Conservation (phyloP, 805 yeast genomes). For the Monosporozyma yasuniensis region DNA sequence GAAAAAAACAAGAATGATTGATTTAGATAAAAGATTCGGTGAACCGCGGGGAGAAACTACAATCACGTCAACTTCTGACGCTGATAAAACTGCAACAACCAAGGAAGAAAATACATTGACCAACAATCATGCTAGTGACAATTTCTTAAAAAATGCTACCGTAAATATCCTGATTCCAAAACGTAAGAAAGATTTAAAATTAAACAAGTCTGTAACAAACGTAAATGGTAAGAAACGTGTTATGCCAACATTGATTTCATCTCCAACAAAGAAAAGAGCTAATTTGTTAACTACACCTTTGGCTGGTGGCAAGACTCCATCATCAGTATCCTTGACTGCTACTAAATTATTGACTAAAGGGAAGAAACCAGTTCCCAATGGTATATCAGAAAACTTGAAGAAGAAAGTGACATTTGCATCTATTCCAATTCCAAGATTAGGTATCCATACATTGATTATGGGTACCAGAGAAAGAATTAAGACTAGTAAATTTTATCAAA, state of each 20-base stretch:
- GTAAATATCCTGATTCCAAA: conserved; percentile 25
- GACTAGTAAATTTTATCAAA: conserved; percentile 20
- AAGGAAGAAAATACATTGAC: not conserved
- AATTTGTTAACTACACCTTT: not conserved
- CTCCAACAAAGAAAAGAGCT: not conserved
- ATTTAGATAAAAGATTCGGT: conserved; percentile 7
- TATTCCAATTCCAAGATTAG: conserved; percentile 51
- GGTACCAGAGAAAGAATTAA: conserved; percentile 39
- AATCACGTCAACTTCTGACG: not conserved
- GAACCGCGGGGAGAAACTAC: not conserved
- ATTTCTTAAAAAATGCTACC: not conserved
- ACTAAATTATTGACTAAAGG: not conserved
- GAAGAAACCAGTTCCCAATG: not conserved
- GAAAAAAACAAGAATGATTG: conserved; percentile 16
- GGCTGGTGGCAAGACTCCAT: not conserved
- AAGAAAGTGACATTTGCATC: conserved; percentile 36
- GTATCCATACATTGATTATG: conserved; percentile 55
- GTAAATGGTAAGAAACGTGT: conserved; percentile 73
- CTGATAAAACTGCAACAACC: no score
- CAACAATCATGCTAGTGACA: not conserved
- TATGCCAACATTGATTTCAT: conserved; percentile 56
- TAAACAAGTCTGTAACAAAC: conserved; percentile 49
- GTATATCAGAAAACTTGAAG: conserved; percentile 9
- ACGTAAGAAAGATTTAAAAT: conserved; percentile 20
- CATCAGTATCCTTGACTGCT: not conserved